phyloP scores from a whole-genome alignment of 2,329 filamentous ascomycete species.

The Immersiporthe knoxdaviesiana region DNA sequence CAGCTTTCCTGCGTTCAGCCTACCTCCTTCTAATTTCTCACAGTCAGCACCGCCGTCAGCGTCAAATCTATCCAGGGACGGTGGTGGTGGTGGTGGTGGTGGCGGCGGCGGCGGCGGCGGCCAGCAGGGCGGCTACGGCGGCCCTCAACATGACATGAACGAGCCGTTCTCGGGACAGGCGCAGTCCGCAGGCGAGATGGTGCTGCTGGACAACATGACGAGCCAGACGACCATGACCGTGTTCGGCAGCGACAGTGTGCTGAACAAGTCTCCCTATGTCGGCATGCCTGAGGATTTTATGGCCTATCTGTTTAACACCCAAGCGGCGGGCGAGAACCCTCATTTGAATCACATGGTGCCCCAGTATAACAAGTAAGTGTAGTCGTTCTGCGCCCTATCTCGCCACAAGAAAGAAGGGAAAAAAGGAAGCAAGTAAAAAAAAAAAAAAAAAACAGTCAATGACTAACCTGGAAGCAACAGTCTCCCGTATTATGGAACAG shows the following conservation, averaged over 20 bases:
- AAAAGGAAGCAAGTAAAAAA: too few species aligned
- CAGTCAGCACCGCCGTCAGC: slow-evolving; percentile 43
- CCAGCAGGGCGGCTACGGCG: slow-evolving; percentile 39
- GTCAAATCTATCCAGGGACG: slow-evolving; percentile 40
- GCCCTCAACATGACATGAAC: slow-evolving; percentile 31
- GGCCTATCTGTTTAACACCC: slow-evolving; percentile 79
- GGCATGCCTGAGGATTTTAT: slow-evolving; percentile 87
- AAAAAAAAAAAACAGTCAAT: too few species aligned
- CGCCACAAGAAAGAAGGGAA: too few species aligned
- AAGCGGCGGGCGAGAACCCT: slow-evolving; percentile 55
- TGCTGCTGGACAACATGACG: slow-evolving; percentile 65
- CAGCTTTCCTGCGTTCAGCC: slow-evolving; percentile 62
- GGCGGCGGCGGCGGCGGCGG: slow-evolving; percentile 13
- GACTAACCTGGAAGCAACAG: too few species aligned
- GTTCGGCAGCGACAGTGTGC: slow-evolving; percentile 78
- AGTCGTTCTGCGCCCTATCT: not conserved
- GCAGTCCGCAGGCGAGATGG: slow-evolving; percentile 55
- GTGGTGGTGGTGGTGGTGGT: slow-evolving; percentile 27
- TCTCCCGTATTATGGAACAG: slow-evolving; percentile 51
- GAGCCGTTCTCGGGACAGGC: slow-evolving; percentile 53
- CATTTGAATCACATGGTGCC: slow-evolving; percentile 57
- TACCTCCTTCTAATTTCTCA: slow-evolving; percentile 63
- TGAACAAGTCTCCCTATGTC: slow-evolving; percentile 81
- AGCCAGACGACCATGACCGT: slow-evolving; percentile 76
- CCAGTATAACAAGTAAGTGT: slow-evolving; percentile 51